Evolutionary conservation across 2,329 filamentous ascomycete species (phyloP), one percentile per base, ranked within the genome.

Genomic region (Davidsoniella eucalypti): DNA sequence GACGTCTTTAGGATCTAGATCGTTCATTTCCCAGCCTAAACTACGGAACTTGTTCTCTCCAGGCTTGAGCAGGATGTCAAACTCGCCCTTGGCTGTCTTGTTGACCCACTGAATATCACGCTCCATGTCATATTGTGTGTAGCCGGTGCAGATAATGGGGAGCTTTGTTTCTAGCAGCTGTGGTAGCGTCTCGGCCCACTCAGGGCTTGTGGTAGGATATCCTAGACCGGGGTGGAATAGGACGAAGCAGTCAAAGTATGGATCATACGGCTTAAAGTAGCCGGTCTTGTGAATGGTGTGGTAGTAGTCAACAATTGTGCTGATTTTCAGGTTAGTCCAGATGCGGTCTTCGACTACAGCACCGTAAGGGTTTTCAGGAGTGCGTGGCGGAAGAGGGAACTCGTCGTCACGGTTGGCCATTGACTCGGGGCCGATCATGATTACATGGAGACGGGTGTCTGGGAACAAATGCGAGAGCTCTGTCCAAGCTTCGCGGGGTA

Each of bases 181-280:
- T 2, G 92, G 92, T 6, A 98, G 67, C 0, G 92, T 96, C 58
- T 90, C 81, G 53, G 83, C 76, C 92, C 93, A 98, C 64, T 98
- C 92, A 59, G 94, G 85, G 48, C 84, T 85, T 60, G 83, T 90
- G 12, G 88, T 87, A 0, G 93, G 88, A 64, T 98, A 92, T 10
- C 92, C 93, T 16, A 98, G 75, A 7, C 93, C 93, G 0, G 93
- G 93, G 61, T 98, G 93, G 72, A 96, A 98, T 47, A 95, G 75
- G 60, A 98, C 80, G 61, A 98, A 94, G 65, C 85, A 92, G 69
- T 98, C 92, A 64, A 98, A 94, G 68, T 98, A 98, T 1, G 92
- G 92, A 62, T 98, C 92, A 62, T 93, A 95, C 0, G 93, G 92
- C 52, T 84, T 79, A 68, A 96, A 98, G 61, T 88, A 76, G 44